A percentile compares a stretch with the other conserved stretches of the same genome.
Evolutionary conservation across 2,329 filamentous ascomycete species (phyloP).

Genomic region (Botryotinia calthae): DNA sequence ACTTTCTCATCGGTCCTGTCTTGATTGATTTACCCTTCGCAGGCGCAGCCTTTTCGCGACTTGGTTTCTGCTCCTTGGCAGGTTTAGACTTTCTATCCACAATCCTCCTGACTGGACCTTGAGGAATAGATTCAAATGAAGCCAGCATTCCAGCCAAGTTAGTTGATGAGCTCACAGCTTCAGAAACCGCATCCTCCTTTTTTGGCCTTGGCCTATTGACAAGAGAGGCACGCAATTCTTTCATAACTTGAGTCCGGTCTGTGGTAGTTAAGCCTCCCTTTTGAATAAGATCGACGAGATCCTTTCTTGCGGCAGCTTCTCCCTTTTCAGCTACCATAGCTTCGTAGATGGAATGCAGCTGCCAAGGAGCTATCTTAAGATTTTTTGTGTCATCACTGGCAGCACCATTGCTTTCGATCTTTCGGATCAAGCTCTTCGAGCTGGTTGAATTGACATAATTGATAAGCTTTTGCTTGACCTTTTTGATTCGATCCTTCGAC

Average conservation of each 20-base stretch:
- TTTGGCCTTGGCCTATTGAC: background rate
- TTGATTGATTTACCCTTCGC: background rate
- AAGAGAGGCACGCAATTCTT: slow-evolving; percentile 18
- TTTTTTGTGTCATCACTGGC: background rate
- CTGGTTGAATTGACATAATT: slow-evolving; percentile 12
- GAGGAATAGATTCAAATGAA: slow-evolving; percentile 11
- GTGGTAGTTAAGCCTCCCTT: slow-evolving; percentile 18
- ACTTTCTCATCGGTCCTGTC: slow-evolving; percentile 12
- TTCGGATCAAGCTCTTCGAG: background rate
- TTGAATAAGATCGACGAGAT: slow-evolving; percentile 18
- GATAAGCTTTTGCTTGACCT: slow-evolving; percentile 9
- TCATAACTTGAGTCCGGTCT: slow-evolving; percentile 16
- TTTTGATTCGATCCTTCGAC: slow-evolving; percentile 16
- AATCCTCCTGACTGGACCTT: background rate
- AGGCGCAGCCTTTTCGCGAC: background rate
- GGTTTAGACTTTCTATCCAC: background rate
- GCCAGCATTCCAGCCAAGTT: slow-evolving; percentile 16
- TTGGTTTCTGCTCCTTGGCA: background rate
- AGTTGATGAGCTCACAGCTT: background rate
- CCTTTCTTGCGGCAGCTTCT: slow-evolving; percentile 7
- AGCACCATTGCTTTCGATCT: background rate
- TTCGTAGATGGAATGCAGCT: slow-evolving; percentile 17
- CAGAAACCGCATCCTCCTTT: background rate
- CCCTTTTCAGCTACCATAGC: slow-evolving; percentile 17
- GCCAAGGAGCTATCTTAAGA: slow-evolving; percentile 12